Percentiles rank a stretch among this genome's conserved stretches.
Conservation (phyloP, 2,329 filamentous ascomycete genomes). For the Lasiodiplodia gonubiensis region DNA sequence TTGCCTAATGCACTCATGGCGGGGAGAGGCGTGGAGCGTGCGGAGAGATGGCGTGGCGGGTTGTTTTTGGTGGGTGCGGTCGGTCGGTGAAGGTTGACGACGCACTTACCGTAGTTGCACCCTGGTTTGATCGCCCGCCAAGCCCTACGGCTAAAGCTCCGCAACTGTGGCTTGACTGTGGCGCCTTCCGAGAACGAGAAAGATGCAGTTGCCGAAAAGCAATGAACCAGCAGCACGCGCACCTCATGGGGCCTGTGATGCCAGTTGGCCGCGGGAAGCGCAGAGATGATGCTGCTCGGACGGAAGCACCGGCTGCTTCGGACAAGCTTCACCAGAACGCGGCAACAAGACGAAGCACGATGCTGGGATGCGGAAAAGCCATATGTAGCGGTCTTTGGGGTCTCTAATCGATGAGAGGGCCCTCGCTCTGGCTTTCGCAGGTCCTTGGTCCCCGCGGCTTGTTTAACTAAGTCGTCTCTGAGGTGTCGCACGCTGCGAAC, state of each 20-base stretch:
- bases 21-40: neutral
- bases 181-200: conserved; percentile 10
- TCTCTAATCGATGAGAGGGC: conserved; percentile 7
- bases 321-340: neutral
- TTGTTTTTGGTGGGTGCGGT: neutral
- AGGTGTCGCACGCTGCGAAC: conserved; percentile 22
- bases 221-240: conserved; percentile 16
- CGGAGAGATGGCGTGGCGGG: conserved; percentile 2
- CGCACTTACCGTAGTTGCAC: neutral
- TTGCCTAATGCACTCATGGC: conserved; percentile 53
- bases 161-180: conserved; percentile 11
- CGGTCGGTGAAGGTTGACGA: neutral
- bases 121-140: neutral
- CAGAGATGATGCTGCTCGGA: neutral
- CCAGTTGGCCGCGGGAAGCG: conserved; percentile 3
- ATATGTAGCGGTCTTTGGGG: neutral
- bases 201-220: conserved; percentile 11
- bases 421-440: conserved; percentile 25
- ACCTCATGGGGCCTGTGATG: neutral
- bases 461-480: conserved; percentile 19
- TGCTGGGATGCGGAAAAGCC: neutral
- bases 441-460: conserved; percentile 16
- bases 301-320: neutral
- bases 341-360: neutral
- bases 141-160: neutral